These are phyloP conservation scores for Aureobasidium sp. DNA, from an alignment of 2,329 filamentous ascomycete genomes.

Conservation along the genomic window DNA sequence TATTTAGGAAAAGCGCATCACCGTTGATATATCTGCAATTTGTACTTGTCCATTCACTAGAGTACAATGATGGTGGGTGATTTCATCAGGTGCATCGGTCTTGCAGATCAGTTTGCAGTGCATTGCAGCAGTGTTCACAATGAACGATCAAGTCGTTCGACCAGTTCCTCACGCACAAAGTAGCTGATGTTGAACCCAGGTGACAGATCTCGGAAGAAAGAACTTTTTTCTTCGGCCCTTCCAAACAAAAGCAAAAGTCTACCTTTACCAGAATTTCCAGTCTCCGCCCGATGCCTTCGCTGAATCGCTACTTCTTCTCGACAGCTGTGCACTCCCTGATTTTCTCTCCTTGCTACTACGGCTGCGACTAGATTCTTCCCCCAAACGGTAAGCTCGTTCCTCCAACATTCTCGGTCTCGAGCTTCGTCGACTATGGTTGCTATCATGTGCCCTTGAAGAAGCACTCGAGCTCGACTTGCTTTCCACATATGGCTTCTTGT, in stretches of 20 bases:
- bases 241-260: not conserved
- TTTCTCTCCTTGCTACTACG: not conserved
- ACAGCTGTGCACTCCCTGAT: not conserved
- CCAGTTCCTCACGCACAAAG: not conserved
- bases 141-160: too few species aligned
- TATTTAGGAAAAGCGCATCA: too few species aligned
- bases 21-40: too few species aligned
- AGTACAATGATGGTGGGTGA: too few species aligned
- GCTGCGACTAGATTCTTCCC: not conserved
- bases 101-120: too few species aligned
- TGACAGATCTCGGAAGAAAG: not conserved
- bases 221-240: too few species aligned
- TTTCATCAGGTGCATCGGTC: too few species aligned
- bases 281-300: not conserved
- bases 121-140: not conserved
- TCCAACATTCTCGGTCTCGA: not conserved
- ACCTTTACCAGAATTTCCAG: not conserved
- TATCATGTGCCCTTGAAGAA: not conserved
- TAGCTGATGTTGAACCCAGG: not conserved
- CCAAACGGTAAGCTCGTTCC: not conserved
- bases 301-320: not conserved
- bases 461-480: not conserved
- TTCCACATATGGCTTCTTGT: slow-evolving; percentile 2
- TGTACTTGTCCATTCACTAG: too few species aligned
- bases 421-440: not conserved